Evolutionary conservation across 2,329 filamentous ascomycete species (phyloP), one percentile per base, ranked within the genome.

Genomic region (Sclerotinia trifoliorum): DNA sequence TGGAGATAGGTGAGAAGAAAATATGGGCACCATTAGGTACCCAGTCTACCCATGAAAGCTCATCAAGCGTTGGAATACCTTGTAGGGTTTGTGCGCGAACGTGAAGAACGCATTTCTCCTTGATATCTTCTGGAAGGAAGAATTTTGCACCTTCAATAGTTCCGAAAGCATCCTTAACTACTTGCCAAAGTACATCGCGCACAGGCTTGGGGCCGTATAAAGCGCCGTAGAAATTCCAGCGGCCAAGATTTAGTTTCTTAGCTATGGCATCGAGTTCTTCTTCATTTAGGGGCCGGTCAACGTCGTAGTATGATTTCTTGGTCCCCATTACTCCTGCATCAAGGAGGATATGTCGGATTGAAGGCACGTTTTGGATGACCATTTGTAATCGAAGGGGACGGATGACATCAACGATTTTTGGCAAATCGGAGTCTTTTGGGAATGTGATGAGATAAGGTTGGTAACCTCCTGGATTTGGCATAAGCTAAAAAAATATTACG

Each of bases 1-100:
- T 81, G 8, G 80, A 79, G 69, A 86, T 85, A 1, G 84, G 84
- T 6, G 79, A 81, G 77, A 86, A 86, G 77, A 83, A 82, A 6
- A 85, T 71, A 71, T 85, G 83, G 0, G 80, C 79, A 5, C 81
- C 83, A 72, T 85, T 85, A 4, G 83, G 82, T 10, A 82, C 74
- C 83, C 83, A 86, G 73, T 84, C 81, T 5, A 83, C 76, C 80
- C 81, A 83, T 66, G 77, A 76, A 13, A 79, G 71, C 54, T 78
- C 76, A 51, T 75, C 72, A 46, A 77, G 67, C 15, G 70, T 72
- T 8, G 76, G 75, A 70, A 74, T 61, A 58, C 76, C 69, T 68
- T 74, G 72, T 58, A 78, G 63, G 0, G 75, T 78, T 5, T 73
- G 68, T 58, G 70, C 79, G 73, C 70, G 78, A 74, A 73, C 73